phyloP scores from a whole-genome alignment of 129 eudicot genomes.

The Silybum marianum region DNA sequence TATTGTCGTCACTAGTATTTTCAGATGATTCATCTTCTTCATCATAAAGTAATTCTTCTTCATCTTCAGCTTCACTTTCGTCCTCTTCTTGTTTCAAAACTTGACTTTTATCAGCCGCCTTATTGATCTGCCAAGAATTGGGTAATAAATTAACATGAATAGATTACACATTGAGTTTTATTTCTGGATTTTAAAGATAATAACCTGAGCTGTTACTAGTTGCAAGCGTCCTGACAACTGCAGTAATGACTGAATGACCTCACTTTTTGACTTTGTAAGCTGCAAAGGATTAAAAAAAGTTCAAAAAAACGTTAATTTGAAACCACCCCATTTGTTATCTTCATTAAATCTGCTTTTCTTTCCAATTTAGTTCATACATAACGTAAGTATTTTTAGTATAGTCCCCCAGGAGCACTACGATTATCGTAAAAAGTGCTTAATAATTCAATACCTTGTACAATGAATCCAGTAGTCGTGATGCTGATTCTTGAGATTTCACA shows the following conservation, averaged over 20 bases:
- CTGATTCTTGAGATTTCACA: conserved; percentile 61
- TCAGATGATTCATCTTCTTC: conserved; percentile 68
- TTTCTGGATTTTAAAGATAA: not conserved
- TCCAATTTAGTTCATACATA: not conserved
- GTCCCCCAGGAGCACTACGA: not conserved
- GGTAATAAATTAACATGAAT: not conserved
- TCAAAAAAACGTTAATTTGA: not conserved
- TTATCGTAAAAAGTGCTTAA: not conserved
- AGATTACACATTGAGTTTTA: not conserved
- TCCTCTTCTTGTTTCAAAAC: conserved; percentile 39
- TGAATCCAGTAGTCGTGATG: conserved; percentile 56
- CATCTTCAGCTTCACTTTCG: conserved; percentile 68
- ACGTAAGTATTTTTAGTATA: not conserved
- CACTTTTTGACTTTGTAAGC: conserved; percentile 68
- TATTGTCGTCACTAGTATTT: conserved; percentile 50
- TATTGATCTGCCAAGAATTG: conserved; percentile 56
- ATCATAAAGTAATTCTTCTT: conserved; percentile 73
- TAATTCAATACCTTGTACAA: conserved; percentile 60
- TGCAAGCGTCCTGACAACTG: conserved; percentile 87
- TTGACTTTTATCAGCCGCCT: conserved; percentile 54
- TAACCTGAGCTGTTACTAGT: conserved; percentile 83
- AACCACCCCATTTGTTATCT: not conserved
- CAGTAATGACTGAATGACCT: conserved; percentile 45
- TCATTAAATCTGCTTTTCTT: not conserved
- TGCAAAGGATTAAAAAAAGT: conserved; percentile 21